These are phyloP conservation scores for Geotrichum phurueaensis DNA, from an alignment of 1,139 yeast genomes.

Conservation along the genomic window DNA sequence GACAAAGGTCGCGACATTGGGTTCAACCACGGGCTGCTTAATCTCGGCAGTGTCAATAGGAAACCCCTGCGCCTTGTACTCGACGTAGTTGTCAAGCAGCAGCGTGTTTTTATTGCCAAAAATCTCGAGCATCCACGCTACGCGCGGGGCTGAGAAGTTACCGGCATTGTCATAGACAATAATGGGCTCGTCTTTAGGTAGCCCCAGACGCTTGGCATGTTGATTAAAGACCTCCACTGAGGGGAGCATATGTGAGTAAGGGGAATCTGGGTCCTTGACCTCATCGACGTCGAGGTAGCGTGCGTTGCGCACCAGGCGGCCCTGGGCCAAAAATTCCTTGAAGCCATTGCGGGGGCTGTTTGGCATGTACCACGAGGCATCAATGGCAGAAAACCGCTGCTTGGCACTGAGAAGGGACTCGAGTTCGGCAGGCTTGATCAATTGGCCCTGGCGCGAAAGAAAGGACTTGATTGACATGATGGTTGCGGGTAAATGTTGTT, in stretches of 20 bases:
- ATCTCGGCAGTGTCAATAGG: slow-evolving; percentile 36
- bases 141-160: slow-evolving; percentile 81
- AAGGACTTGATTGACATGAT: background rate
- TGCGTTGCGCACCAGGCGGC: slow-evolving; percentile 56
- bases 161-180: slow-evolving; percentile 86
- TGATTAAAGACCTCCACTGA: slow-evolving; percentile 47
- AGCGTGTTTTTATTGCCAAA: slow-evolving; percentile 68
- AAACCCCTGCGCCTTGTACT: slow-evolving; percentile 41
- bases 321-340: slow-evolving; percentile 30
- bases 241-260: slow-evolving; percentile 90
- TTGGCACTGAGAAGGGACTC: background rate
- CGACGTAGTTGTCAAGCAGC: slow-evolving; percentile 62
- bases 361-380: slow-evolving; percentile 92
- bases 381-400: slow-evolving; percentile 49
- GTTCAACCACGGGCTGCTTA: slow-evolving; percentile 24
- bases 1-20: slow-evolving; percentile 30
- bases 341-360: slow-evolving; percentile 54
- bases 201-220: slow-evolving; percentile 35
- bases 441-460: background rate
- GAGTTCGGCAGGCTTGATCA: background rate
- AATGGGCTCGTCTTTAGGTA: slow-evolving; percentile 43
- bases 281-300: slow-evolving; percentile 77
- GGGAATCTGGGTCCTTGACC: slow-evolving; percentile 50
- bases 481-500: background rate
- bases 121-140: slow-evolving; percentile 78